phyloP scores from a whole-genome alignment of 2,329 filamentous ascomycete genomes.

The Cordyceps farinosa region DNA sequence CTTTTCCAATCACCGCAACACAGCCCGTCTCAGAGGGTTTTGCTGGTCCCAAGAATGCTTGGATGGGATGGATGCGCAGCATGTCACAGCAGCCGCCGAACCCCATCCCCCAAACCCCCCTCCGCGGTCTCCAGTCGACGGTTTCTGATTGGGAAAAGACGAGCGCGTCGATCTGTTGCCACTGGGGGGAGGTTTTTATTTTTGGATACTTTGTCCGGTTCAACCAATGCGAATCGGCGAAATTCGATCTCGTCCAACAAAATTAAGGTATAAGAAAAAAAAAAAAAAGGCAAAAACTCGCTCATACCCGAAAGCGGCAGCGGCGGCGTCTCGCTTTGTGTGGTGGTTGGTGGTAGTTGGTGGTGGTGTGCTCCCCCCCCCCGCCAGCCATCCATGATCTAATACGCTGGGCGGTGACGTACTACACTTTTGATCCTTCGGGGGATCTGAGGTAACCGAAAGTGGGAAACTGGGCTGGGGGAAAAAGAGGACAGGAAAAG shows the following conservation, averaged over 20 bases:
- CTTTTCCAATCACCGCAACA: not conserved
- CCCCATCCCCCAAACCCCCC: not conserved
- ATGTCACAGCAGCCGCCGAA: constrained; percentile 11
- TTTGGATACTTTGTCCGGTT: not conserved
- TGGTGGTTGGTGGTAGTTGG: not conserved
- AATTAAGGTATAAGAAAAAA: not conserved
- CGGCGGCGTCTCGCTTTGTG: not conserved
- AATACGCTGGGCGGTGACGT: constrained; percentile 3
- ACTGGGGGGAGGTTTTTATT: not conserved
- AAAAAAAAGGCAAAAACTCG: not conserved
- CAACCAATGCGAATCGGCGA: not conserved
- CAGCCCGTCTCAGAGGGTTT: no score
- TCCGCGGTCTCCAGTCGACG: not conserved
- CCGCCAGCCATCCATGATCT: not conserved
- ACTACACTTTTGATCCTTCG: not conserved
- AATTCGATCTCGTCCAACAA: not conserved
- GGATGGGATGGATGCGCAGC: not conserved
- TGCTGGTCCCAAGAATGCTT: not conserved
- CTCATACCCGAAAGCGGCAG: not conserved
- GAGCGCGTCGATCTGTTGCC: not conserved
- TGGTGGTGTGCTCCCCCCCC: not conserved
- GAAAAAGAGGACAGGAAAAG: not conserved
- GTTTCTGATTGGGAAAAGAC: not conserved
- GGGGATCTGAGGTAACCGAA: not conserved
- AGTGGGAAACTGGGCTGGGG: not conserved